Evolutionary conservation across 1,284 basidiomycete species (phyloP).

Genomic region (Vanrija sp.): DNA sequence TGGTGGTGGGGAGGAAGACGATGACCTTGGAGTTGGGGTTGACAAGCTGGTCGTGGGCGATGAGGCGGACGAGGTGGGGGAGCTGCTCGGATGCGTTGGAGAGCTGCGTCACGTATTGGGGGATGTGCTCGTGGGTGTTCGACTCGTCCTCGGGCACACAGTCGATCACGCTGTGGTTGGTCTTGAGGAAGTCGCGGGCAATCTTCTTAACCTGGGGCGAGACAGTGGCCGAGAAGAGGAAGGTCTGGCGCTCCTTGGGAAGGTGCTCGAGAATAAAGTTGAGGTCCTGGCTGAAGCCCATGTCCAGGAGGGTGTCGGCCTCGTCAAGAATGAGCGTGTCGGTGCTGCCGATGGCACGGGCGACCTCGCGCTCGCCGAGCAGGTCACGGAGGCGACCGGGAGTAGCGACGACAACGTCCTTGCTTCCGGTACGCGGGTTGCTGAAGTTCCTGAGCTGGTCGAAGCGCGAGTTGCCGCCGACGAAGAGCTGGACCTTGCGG

Average conservation of each 20-base stretch:
- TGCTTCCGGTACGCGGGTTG: conserved; percentile 61
- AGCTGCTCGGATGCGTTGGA: conserved; percentile 66
- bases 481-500: conserved; percentile 70
- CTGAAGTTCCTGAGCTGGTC: conserved; percentile 56
- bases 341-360: conserved; percentile 56
- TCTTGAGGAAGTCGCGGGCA: conserved; percentile 57
- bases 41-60: conserved; percentile 83
- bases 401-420: conserved; percentile 88
- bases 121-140: conserved; percentile 71
- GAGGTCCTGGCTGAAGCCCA: conserved; percentile 92
- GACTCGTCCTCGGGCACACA: conserved; percentile 57
- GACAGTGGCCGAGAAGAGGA: conserved; percentile 88
- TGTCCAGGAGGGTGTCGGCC: conserved; percentile 90
- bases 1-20: conserved; percentile 86
- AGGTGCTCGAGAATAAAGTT: conserved; percentile 67
- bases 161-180: conserved; percentile 61
- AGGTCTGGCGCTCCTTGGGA: conserved; percentile 77
- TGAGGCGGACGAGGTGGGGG: conserved; percentile 70
- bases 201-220: conserved; percentile 52
- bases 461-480: conserved; percentile 67
- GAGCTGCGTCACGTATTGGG: conserved; percentile 77
- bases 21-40: conserved; percentile 74
- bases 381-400: conserved; percentile 85
- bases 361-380: conserved; percentile 60
- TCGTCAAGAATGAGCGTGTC: conserved; percentile 83